A percentile compares a stretch with the other conserved stretches of the same genome.
Conservation (phyloP, 2,329 filamentous ascomycete genomes). For the Pseudogymnoascus sp. region DNA sequence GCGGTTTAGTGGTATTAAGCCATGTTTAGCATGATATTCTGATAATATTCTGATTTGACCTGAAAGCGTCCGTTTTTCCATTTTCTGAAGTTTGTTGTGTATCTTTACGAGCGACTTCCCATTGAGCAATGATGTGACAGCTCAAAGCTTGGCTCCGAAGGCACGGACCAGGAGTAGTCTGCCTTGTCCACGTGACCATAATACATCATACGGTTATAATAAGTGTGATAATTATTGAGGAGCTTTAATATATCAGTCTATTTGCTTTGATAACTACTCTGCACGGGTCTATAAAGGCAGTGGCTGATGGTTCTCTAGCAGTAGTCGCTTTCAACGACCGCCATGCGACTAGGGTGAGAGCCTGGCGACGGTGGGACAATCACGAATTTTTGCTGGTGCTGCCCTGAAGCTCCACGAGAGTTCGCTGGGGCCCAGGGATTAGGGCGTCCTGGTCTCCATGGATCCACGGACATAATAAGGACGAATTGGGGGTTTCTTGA, state of each 20-base stretch:
- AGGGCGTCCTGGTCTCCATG: not conserved
- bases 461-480: not conserved
- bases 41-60: not conserved
- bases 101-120: not conserved
- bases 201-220: not conserved
- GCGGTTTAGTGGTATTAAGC: not conserved
- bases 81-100: not conserved
- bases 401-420: not conserved
- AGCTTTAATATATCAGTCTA: not conserved
- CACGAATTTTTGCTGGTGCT: not conserved
- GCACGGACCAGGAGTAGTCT: not conserved
- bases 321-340: not conserved
- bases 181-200: not conserved
- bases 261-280: not conserved
- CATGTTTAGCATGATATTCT: not conserved
- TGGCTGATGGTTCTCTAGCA: not conserved
- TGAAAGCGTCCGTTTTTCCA: not conserved
- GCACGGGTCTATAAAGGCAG: not conserved
- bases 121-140: not conserved
- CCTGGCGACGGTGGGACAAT: not conserved
- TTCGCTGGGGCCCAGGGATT: not conserved
- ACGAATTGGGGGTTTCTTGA: not conserved
- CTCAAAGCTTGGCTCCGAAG: not conserved
- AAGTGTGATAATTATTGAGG: not conserved
- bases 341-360: not conserved